Evolutionary conservation across 1,139 yeast genomes (phyloP), one percentile per base, ranked within the genome.

Genomic region (Geotrichum histeridarum): DNA sequence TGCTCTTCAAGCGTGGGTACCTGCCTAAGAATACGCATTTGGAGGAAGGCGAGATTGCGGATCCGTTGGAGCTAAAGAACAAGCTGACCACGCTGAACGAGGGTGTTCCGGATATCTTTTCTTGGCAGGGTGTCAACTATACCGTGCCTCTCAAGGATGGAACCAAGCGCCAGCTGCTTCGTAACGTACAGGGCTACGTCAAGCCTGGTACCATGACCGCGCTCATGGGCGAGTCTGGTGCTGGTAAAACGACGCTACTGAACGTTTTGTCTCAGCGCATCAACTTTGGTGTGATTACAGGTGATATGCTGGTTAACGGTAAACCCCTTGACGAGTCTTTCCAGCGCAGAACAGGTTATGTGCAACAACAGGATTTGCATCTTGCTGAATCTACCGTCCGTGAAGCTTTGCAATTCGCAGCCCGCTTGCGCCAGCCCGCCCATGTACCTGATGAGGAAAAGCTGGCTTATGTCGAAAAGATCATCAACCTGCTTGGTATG

Each of bases 191-290:
- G 60, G 88, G 87, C 48, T 83, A 75, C 66, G 81, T 80, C 61
- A 76, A 77, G 57, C 84, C 84, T 22, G 85, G 85, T 60, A 77
- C 80, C 36, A 70, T 79, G 71, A 78, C 81, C 49, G 82, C 82
- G 22, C 65, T 81, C 41, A 81, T 81, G 84, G 86, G 86, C 58
- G 83, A 78, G 61, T 80, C 84, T 27, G 85, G 85, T 62, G 84
- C 84, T 43, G 85, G 85, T 64, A 81, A 81, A 66, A 81, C 86
- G 1, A 81, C 85, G 5, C 69, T 81, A 56, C 72, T 81, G 59
- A 80, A 80, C 63, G 77, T 77, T 52, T 72, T 81, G 57, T 81
- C 85, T 14, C 81, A 79, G 62, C 74, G 86, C 66, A 74, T 77
- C 56, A 74, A 76, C 51, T 72, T 77, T 67, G 86, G 85, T 61